Evolutionary conservation across 192 early-diverging fungal species (phyloP).

Genomic region (Spinellus fusiger): DNA sequence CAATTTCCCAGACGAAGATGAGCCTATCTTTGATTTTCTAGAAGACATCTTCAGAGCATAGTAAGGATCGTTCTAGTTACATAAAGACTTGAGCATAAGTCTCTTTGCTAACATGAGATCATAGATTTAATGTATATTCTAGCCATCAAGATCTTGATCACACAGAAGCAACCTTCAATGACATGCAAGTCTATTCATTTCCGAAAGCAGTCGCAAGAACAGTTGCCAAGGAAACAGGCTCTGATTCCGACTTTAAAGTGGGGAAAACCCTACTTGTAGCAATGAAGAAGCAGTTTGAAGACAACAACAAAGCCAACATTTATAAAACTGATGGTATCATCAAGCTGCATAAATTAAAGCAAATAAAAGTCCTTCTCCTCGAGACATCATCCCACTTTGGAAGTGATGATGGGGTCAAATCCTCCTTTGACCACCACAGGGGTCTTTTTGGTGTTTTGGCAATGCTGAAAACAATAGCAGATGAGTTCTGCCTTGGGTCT

Average conservation of each 20-base stretch:
- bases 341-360: not conserved
- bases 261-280: not conserved
- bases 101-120: not conserved
- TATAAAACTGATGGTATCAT: not conserved
- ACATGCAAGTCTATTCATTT: not conserved
- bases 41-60: not conserved
- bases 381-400: not conserved
- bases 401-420: not conserved
- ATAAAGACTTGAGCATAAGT: not conserved
- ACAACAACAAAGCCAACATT: not conserved
- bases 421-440: not conserved
- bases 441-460: not conserved
- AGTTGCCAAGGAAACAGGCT: not conserved
- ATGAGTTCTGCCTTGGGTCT: not conserved
- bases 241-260: not conserved
- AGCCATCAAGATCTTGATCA: not conserved
- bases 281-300: not conserved
- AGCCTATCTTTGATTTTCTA: not conserved
- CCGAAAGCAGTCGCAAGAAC: not conserved
- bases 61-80: not conserved
- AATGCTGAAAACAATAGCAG: not conserved
- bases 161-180: not conserved
- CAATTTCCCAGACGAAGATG: not conserved
- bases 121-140: not conserved
- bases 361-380: not conserved